Conservation (phyloP, 495 filamentous ascomycete genomes). For the Durotheca rogersii region DNA sequence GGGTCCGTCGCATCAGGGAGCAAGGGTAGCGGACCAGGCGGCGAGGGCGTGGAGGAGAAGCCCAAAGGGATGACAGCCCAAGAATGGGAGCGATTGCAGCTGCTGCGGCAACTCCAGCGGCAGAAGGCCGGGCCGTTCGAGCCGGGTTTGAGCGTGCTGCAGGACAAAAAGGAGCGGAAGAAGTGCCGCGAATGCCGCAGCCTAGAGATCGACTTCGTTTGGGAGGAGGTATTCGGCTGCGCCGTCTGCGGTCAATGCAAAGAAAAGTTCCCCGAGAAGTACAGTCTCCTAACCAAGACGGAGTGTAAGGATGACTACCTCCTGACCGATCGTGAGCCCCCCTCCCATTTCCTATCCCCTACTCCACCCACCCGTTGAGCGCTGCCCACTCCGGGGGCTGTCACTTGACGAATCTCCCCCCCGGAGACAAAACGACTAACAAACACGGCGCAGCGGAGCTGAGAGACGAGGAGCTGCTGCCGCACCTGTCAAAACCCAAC, state of each 20-base stretch:
- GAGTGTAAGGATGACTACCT: slow-evolving; percentile 95
- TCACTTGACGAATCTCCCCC: no score
- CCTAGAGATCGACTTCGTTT: slow-evolving; percentile 91
- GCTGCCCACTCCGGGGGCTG: no score
- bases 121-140: slow-evolving; percentile 82
- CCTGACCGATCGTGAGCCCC: slow-evolving; percentile 78
- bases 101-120: slow-evolving; percentile 65
- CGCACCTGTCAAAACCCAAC: slow-evolving; percentile 85
- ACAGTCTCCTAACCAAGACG: slow-evolving; percentile 92
- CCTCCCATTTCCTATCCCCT: not conserved
- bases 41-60: slow-evolving; percentile 58
- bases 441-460: slow-evolving; percentile 64
- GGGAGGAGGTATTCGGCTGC: slow-evolving; percentile 64
- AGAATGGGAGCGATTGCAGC: slow-evolving; percentile 86
- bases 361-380: no score
- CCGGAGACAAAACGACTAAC: not conserved
- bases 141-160: slow-evolving; percentile 73
- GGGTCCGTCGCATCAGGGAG: slow-evolving; percentile 40
- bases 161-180: slow-evolving; percentile 63
- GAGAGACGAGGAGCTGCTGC: slow-evolving; percentile 79
- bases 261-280: slow-evolving; percentile 85
- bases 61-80: slow-evolving; percentile 75
- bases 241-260: slow-evolving; percentile 49
- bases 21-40: slow-evolving; percentile 21
- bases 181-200: slow-evolving; percentile 79